Evolutionary conservation across 176 grass and related monocot species (phyloP).

Genomic region (Stipa capillata): DNA sequence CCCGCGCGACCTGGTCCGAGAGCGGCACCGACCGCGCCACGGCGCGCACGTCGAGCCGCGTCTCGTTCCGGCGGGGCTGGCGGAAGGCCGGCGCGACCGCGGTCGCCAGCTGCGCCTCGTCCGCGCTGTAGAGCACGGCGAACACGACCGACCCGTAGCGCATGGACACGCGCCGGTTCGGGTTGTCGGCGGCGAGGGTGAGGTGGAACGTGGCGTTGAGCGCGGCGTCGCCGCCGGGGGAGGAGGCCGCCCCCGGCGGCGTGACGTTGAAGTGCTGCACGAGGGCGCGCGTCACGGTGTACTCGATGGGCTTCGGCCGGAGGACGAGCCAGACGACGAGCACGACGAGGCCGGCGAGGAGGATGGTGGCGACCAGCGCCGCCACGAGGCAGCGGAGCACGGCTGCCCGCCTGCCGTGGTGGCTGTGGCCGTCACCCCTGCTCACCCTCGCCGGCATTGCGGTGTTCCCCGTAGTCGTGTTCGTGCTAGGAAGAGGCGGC

Average conservation of each 20-base stretch:
- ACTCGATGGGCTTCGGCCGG: conserved; percentile 64
- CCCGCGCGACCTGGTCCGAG: conserved; percentile 6
- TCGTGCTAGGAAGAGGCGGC: too few relatives aligned
- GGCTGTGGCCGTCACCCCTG: not conserved
- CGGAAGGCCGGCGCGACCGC: conserved; percentile 32
- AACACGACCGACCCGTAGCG: conserved; percentile 46
- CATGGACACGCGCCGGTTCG: conserved; percentile 57
- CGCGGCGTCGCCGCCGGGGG: not conserved
- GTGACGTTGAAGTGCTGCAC: conserved; percentile 56
- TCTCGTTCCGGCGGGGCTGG: conserved; percentile 62
- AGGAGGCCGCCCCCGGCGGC: too few relatives aligned
- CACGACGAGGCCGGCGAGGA: conserved; percentile 39
- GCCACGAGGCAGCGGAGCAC: conserved; percentile 41
- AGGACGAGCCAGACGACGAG: conserved; percentile 76
- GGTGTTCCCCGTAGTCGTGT: too few relatives aligned
- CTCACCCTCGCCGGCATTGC: not conserved
- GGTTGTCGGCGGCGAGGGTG: conserved; percentile 46
- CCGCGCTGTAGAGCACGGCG: conserved; percentile 39
- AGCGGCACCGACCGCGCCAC: conserved; percentile 34
- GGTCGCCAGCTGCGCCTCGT: conserved; percentile 35
- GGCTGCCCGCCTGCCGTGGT: not conserved
- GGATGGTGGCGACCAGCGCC: conserved; percentile 17
- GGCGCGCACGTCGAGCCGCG: conserved; percentile 38
- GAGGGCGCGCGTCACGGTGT: conserved; percentile 37
- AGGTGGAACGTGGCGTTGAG: conserved; percentile 76